Base-by-base conservation (phyloP, 176 grass and related monocot species). In the Zoysia japonica region DNA sequence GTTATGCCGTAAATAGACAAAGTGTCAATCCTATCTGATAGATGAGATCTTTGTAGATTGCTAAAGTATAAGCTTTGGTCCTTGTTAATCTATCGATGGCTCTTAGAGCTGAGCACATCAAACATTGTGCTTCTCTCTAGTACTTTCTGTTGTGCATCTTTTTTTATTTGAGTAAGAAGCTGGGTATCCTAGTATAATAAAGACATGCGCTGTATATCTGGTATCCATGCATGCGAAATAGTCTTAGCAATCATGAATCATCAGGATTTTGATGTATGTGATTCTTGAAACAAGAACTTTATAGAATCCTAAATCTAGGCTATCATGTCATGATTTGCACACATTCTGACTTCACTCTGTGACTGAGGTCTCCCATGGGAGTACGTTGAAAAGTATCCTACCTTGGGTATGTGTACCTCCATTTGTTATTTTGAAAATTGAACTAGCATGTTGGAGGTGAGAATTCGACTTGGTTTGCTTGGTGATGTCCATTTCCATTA, bases 201-300 rank as follows among this genome's bases (percentile, higher is more conserved):
- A 3, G 11, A 38, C 3, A 44, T 9, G 20, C 16, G 19, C 9
- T 83, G 14, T 71, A 20, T 72, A 63, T 71, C 3, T 72, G 39
- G 17, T 80, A 67, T 15, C 9, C 11, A 50, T 74, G 11, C 66
- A 40, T 59, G 28, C 13, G 47, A 59, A 52, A 14, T 14, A 28
- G 5, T 72, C 76, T 72, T 64, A 66, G 20, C 65, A 41, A 59
- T 73, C 73, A 64, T 56, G 39, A 72, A 78, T 17, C 52, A 68
- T 80, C 5, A 67, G 17, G 49, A n/a, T 8, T 67, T 17, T 61
- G 61, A 68, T 60, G 17, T 73, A 49, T 17, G 80, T 51, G 16
- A 57, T 74, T 74, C 12, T 36, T 61, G 44, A 77, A 70, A 70
- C 16, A 61, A 13, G 28, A 60, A 77, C 54, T 42, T 77, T 28